Percentiles rank a stretch among this genome's conserved stretches.
These are phyloP conservation scores for Penicillium nucicola DNA, from an alignment of 495 filamentous ascomycete species.

Conservation along the genomic window DNA sequence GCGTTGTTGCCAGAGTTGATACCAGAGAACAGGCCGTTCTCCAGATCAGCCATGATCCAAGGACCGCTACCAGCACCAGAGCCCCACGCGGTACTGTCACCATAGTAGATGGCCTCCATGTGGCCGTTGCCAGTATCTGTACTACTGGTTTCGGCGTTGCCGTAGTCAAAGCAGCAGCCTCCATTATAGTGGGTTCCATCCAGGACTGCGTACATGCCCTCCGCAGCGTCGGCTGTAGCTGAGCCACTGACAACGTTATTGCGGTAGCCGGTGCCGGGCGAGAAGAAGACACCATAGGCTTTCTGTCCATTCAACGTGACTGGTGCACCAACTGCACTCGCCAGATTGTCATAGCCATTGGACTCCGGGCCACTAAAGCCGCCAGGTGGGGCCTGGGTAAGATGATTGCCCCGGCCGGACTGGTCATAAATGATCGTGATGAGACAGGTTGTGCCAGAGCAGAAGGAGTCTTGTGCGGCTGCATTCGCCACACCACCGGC, in stretches of 20 bases:
- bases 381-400: slow-evolving; percentile 54
- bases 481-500: slow-evolving; percentile 58
- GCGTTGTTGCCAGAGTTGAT: slow-evolving; percentile 34
- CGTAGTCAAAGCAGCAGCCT: slow-evolving; percentile 60
- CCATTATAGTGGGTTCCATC: slow-evolving; percentile 59
- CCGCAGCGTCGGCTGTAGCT: slow-evolving; percentile 49
- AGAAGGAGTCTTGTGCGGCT: slow-evolving; percentile 54
- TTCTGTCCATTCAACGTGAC: slow-evolving; percentile 56
- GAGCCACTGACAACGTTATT: slow-evolving; percentile 47
- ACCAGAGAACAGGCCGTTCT: slow-evolving; percentile 58
- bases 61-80: slow-evolving; percentile 51
- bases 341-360: slow-evolving; percentile 53
- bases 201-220: slow-evolving; percentile 59
- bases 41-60: slow-evolving; percentile 61
- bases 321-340: slow-evolving; percentile 54
- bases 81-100: slow-evolving; percentile 46
- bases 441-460: slow-evolving; percentile 52
- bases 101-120: slow-evolving; percentile 63
- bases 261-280: slow-evolving; percentile 54
- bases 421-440: slow-evolving; percentile 61
- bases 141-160: slow-evolving; percentile 55
- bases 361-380: slow-evolving; percentile 50
- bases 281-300: slow-evolving; percentile 56
- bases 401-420: slow-evolving; percentile 54
- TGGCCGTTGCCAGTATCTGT: slow-evolving; percentile 54